Evolutionary conservation across 2,329 filamentous ascomycete species (phyloP), one percentile per base, ranked within the genome.

Genomic region (Apiospora marii): DNA sequence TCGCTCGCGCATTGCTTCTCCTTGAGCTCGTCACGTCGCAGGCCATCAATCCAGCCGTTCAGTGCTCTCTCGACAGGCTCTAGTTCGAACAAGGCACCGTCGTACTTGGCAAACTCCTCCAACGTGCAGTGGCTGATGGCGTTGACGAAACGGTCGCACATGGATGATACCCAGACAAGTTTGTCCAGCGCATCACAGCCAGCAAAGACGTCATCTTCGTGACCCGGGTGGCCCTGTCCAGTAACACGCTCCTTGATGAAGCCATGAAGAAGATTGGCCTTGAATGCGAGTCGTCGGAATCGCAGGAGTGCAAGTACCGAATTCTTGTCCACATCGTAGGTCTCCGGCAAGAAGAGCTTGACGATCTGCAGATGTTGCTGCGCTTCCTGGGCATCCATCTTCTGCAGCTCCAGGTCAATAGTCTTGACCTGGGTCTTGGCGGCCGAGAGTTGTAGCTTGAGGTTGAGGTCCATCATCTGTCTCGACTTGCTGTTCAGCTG

Each of bases 381-480:
- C 2, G 95, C 94, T 84, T 98, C 94, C 77, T 97, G 92, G 0
- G 95, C 95, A 77, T 97, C 94, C 79, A 98, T 89, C 72, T 93
- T 92, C 70, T 93, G 90, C 72, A 98, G 86, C 81, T 98, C 95
- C 43, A 98, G 87, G 76, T 98, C 95, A 74, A 99, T 97, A 0
- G 95, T 95, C 85, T 98, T 98, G 79, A 94, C 92, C 81, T 98
- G 96, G 3, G 96, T 93, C 85, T 98, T 98, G 53, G 94, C 90
- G 14, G 95, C 95, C 16, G 95, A 97, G 72, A 93, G 90, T 79
- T 98, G 96, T 61, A 99, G 88, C 83, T 97, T 97, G 88, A 96
- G 90, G 82, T 98, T 98, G 67, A 99, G 88, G 79, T 99, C 96
- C 90, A 98, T 93, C 92, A 99, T 97, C 71, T 96, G 95, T 74